These are phyloP conservation scores for Eucalyptus pumila DNA, from an alignment of 345 rosid species.

Conservation along the genomic window DNA sequence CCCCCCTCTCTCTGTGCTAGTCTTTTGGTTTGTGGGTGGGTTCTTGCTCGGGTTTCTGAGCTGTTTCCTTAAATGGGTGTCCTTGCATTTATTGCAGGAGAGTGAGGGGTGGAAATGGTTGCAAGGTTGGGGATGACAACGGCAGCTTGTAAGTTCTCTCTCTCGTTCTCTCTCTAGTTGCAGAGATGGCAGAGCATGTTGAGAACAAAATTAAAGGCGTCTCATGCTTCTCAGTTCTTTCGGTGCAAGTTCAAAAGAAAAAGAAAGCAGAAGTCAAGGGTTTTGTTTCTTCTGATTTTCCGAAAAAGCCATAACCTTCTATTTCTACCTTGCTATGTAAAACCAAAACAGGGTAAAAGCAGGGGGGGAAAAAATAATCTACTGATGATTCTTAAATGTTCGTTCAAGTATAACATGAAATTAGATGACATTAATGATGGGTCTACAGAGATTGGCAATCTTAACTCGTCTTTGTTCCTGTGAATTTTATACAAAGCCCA, in stretches of 20 bases:
- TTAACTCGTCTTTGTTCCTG: background rate
- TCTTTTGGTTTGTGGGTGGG: background rate
- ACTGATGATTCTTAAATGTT: background rate
- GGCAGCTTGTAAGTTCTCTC: slow-evolving; percentile 85
- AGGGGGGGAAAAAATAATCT: background rate
- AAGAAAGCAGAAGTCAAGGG: background rate
- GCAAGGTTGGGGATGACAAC: slow-evolving; percentile 97
- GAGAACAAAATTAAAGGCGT: background rate
- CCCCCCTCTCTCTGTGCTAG: slow-evolving; percentile 1
- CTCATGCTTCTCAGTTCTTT: background rate
- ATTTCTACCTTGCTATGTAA: background rate
- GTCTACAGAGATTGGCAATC: background rate
- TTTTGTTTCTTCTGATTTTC: background rate
- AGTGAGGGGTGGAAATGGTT: slow-evolving; percentile 93
- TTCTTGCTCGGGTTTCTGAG: background rate
- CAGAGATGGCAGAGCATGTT: background rate
- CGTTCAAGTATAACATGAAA: background rate
- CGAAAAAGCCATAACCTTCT: background rate
- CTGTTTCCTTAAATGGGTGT: background rate
- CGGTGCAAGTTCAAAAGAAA: background rate
- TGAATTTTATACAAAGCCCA: background rate
- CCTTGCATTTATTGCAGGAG: slow-evolving; percentile 44
- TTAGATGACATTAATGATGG: background rate
- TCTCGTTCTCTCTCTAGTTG: background rate
- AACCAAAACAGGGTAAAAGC: background rate